These are phyloP conservation scores for Termitomyces bulborhizus DNA, from an alignment of 768 basidiomycete species.

Conservation along the genomic window DNA sequence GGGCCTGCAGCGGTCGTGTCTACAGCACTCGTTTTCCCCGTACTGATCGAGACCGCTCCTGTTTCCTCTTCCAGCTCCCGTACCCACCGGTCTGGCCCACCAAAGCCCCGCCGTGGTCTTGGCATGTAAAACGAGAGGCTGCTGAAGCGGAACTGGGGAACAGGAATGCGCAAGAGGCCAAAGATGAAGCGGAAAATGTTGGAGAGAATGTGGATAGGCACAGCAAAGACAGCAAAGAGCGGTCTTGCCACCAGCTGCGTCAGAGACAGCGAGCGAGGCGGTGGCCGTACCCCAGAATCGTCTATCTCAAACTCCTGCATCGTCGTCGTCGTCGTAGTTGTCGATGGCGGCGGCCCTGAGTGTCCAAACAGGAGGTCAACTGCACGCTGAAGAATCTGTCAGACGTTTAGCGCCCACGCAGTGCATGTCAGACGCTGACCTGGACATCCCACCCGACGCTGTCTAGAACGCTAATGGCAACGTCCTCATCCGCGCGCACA, in stretches of 20 bases:
- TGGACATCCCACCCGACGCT: conserved; percentile 70
- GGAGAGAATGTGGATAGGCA: conserved; percentile 56
- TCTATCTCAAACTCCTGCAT: conserved; percentile 45
- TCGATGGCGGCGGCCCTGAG: conserved; percentile 4
- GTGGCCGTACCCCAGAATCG: conserved; percentile 31
- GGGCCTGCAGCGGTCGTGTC: conserved; percentile 31
- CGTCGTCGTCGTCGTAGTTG: background rate
- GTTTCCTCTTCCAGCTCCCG: conserved; percentile 81
- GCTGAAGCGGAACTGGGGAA: conserved; percentile 51
- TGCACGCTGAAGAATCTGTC: conserved; percentile 36
- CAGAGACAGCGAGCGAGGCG: conserved; percentile 12
- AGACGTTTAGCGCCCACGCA: background rate
- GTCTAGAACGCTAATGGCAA: conserved; percentile 51
- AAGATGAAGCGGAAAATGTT: conserved; percentile 62
- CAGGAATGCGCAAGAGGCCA: conserved; percentile 57
- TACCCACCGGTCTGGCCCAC: conserved; percentile 71
- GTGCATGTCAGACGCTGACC: conserved; percentile 28
- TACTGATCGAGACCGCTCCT: conserved; percentile 58
- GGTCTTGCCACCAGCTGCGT: conserved; percentile 21
- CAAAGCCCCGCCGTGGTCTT: conserved; percentile 27
- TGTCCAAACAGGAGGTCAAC: conserved; percentile 53
- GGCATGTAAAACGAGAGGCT: conserved; percentile 40
- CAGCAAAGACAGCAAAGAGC: conserved; percentile 43
- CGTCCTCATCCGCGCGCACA: conserved; percentile 55
- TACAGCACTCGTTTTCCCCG: conserved; percentile 28